Base-by-base conservation (phyloP, 1,284 basidiomycete genomes). In the Cryptococcus sp. region DNA sequence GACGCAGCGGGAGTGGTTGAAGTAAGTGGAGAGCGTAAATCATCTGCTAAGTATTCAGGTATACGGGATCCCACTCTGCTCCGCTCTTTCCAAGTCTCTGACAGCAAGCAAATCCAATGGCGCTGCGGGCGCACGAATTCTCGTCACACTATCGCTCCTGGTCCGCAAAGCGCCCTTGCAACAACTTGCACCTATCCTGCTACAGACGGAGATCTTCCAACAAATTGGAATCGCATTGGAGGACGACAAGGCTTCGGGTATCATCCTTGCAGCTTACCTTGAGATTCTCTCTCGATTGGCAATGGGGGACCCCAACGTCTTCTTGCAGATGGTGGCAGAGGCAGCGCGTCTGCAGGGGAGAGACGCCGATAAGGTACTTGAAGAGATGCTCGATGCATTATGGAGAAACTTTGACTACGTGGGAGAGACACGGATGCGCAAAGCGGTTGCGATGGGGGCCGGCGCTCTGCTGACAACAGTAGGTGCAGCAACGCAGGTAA, bases 1-100 rank as follows among this genome's bases (percentile, higher is more conserved):
- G 89, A 91, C 72, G 85, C 85, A 0, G 58, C 77, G n/a, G 76
- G 81, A 6, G 79, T 94, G 51, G 75, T 90, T 40, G 85, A 88
- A 82, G 91, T 91, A 60, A 58, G 69, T 56, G 2, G 52, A 22
- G 8, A 11, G 19, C 25, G 6, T 35, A 39, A 30, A 11, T 16
- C 15, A 47, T 19, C 17, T n/a, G 25, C n/a, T 38, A 42, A 63
- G 48, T 40, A 17, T 19, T n/a, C 55, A 71, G 68, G 58, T 55
- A 20, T 68, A 67, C 52, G 76, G 75, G 15, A 27, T 56, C 5
- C 51, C 51, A 6, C 61, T 77, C 43, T 70, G 71, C 58, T 53
- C 63, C 23, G 60, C 76, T 6, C 62, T 77, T 2, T 52, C 65
- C 20, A 65, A 70, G 49, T 69, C 75, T 10, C 58, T 79, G 22